Base-by-base conservation (phyloP, 108 stramenopile genomes). In the Asterionellopsis glacialis region DNA sequence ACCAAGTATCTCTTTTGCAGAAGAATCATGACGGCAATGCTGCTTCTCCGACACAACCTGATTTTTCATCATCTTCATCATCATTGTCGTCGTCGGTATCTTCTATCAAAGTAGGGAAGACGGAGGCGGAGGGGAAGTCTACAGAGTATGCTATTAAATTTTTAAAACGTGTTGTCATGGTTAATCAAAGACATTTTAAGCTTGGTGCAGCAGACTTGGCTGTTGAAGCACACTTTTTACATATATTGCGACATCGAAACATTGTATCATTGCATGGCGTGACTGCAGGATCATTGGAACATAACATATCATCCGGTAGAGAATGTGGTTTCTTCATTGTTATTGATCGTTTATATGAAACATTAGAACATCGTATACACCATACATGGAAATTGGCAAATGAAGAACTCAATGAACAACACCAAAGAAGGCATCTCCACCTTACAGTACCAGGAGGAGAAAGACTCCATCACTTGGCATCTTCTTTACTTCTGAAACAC, bases 321-420 rank as follows among this genome's bases (percentile, higher is more conserved):
- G 69, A 79, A 25, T 80, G 58, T 21, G 84, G 83, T 12, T 84
- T 76, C 69, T 90, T 87, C 45, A 56, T 90, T n/a, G 28, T 87
- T 14, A 24, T 90, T 11, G 89, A 90, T 61, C 72, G 70, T 13
- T 68, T 90, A 41, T 57, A 72, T 11, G 70, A 67, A 25, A 86
- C 83, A 2, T 59, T 90, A 45, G 68, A 80, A 26, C 45, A 70
- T 24, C 55, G 79, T 19, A 82, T 86, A 22, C 44, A 56, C 19
- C 33, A 64, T n/a, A n/a, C n/a, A n/a, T n/a, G n/a, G n/a, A n/a
- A n/a, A 56, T 0, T 26, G 43, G 14, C 57, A 41, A 21, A 10
- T 27, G 26, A 38, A 70, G 26, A 15, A n/a, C n/a, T n/a, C n/a
- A n/a, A n/a, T n/a, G n/a, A n/a, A n/a, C n/a, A n/a, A n/a, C n/a